Percentiles rank a stretch among this genome's conserved stretches.
Conservation (phyloP, 768 basidiomycete species). For the Coprinellus aureogranulatus region DNA sequence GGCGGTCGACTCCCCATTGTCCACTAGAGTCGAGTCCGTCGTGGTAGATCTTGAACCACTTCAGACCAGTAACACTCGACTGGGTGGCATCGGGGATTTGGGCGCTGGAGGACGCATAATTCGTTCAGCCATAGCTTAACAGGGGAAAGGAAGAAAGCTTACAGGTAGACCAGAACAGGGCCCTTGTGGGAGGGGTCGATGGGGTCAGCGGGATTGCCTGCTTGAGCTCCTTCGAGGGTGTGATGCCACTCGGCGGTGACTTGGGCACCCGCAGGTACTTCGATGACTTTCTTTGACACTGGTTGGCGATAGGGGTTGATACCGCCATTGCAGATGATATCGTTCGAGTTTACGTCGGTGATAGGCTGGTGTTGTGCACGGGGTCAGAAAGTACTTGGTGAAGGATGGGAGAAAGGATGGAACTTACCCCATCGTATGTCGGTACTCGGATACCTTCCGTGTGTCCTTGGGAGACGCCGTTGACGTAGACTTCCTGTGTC, state of each 20-base stretch:
- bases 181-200: constrained; percentile 55
- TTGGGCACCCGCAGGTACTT: constrained; percentile 49
- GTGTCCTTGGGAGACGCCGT: constrained; percentile 43
- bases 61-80: constrained; percentile 42
- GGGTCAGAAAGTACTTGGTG: neutral
- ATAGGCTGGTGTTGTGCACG: neutral
- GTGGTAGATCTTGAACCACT: constrained; percentile 57
- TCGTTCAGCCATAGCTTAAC: neutral
- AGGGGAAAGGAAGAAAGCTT: constrained; percentile 13
- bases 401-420: neutral
- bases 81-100: constrained; percentile 46
- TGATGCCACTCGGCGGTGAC: constrained; percentile 56
- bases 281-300: constrained; percentile 42
- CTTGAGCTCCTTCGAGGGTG: constrained; percentile 40
- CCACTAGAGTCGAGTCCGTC: constrained; percentile 34
- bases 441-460: constrained; percentile 36
- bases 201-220: constrained; percentile 42
- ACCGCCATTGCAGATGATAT: constrained; percentile 58
- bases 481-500: constrained; percentile 45
- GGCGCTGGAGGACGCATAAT: constrained; percentile 33
- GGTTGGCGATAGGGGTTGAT: constrained; percentile 54
- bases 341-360: constrained; percentile 11
- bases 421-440: constrained; percentile 36
- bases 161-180: constrained; percentile 52
- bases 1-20: constrained; percentile 45